phyloP scores from a whole-genome alignment of 192 early-diverging fungal genomes.

The Globomyces pollinis-pini region DNA sequence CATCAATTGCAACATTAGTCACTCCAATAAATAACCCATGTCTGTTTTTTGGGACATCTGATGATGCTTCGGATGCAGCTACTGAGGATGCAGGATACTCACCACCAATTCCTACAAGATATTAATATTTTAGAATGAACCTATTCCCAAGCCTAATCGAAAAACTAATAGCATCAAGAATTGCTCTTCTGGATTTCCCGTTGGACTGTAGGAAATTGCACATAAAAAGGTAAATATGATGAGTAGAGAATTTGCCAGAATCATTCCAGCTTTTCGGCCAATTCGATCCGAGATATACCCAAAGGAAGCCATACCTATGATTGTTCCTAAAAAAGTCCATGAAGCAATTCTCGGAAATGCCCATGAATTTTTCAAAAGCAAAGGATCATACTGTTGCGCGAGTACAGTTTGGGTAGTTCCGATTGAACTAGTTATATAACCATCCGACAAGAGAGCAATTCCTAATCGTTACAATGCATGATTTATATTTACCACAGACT shows the following conservation, averaged over 20 bases:
- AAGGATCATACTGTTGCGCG: background rate
- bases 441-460: background rate
- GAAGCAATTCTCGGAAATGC: background rate
- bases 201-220: background rate
- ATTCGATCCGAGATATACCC: slow-evolving; percentile 1
- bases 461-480: too few relatives aligned
- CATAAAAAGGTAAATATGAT: slow-evolving; percentile 5
- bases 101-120: slow-evolving; percentile 12
- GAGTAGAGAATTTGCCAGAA: background rate
- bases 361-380: background rate
- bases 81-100: slow-evolving; percentile 8
- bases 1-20: slow-evolving; percentile 4
- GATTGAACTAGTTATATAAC: background rate
- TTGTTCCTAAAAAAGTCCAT: background rate
- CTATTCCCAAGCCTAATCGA: background rate
- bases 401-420: background rate
- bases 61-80: slow-evolving; percentile 4
- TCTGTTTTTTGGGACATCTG: background rate
- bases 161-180: slow-evolving; percentile 4
- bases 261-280: slow-evolving; percentile 11
- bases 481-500: too few relatives aligned
- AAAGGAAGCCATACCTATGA: slow-evolving; percentile 9
- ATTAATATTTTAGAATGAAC: too few relatives aligned
- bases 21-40: slow-evolving; percentile 3
- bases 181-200: background rate